Conservation (phyloP, 192 early-diverging fungal genomes). For the Coemansia sp. region DNA sequence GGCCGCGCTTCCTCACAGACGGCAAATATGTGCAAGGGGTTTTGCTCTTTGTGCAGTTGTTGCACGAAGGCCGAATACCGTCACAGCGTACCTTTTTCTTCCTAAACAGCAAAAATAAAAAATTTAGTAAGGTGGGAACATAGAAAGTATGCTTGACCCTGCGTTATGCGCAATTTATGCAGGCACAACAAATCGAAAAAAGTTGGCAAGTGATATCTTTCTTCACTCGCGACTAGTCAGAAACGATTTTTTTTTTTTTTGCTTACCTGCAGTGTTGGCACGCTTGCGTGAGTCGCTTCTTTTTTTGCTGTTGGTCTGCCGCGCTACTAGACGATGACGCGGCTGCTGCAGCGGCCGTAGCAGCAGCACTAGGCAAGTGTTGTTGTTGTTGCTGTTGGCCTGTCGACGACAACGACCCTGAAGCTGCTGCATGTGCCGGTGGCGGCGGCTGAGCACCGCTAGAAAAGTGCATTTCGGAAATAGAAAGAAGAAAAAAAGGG, state of each 20-base stretch:
- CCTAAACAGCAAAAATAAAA: conserved; percentile 20
- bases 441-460: conserved; percentile 2
- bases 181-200: not conserved
- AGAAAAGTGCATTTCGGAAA: not conserved
- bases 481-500: not conserved
- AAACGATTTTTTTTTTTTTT: not conserved
- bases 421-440: not conserved
- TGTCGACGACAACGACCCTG: not conserved
- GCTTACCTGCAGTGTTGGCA: conserved; percentile 56
- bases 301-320: conserved; percentile 34
- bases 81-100: conserved; percentile 58
- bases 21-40: conserved; percentile 45
- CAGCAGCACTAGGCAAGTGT: not conserved
- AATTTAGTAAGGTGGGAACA: not conserved
- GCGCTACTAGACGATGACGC: not conserved
- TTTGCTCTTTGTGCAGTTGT: conserved; percentile 52
- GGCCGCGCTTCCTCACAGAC: conserved; percentile 47
- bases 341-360: not conserved
- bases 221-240: not conserved
- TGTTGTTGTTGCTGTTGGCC: not conserved
- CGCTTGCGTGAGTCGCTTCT: conserved; percentile 57
- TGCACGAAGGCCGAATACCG: conserved; percentile 55
- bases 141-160: not conserved
- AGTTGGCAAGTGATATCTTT: not conserved
- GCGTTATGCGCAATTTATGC: conserved; percentile 20